phyloP scores from a whole-genome alignment of 768 basidiomycete species.

The Suillus tomentosus region DNA sequence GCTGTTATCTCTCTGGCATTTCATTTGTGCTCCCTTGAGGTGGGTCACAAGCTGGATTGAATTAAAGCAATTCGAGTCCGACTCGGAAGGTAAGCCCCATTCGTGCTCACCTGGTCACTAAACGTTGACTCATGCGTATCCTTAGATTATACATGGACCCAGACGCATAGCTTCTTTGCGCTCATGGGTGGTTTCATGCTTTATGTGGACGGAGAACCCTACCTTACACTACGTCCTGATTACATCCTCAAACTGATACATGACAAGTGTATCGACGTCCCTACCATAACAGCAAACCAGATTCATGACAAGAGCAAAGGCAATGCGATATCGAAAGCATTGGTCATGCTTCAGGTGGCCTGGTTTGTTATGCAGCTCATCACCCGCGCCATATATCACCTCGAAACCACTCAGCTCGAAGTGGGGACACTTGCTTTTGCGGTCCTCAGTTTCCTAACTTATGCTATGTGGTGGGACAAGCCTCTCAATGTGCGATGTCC shows the following conservation, averaged over 20 bases:
- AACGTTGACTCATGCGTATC: not conserved
- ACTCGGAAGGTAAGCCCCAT: not conserved
- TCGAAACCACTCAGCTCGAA: constrained; percentile 38
- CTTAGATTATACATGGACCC: not conserved
- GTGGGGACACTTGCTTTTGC: constrained; percentile 38
- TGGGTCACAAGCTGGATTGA: not conserved
- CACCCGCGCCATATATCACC: constrained; percentile 22
- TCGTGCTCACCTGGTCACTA: not conserved
- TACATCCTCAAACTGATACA: not conserved
- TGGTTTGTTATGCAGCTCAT: constrained; percentile 41
- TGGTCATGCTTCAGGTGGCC: constrained; percentile 32
- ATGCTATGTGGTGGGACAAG: constrained; percentile 42
- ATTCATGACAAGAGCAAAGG: constrained; percentile 35
- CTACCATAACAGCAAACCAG: constrained; percentile 11
- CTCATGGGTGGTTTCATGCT: constrained; percentile 26
- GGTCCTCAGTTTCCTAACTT: constrained; percentile 33
- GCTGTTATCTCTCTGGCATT: not conserved
- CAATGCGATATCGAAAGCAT: constrained; percentile 23
- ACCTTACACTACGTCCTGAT: constrained; percentile 1
- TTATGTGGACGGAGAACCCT: constrained; percentile 1
- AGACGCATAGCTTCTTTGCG: constrained; percentile 10
- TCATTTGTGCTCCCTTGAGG: not conserved
- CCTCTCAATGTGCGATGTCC: constrained; percentile 35
- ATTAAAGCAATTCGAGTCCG: not conserved
- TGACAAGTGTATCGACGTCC: not conserved